Conservation (phyloP, 306 rosid species). For the Potentilla sterilis region DNA sequence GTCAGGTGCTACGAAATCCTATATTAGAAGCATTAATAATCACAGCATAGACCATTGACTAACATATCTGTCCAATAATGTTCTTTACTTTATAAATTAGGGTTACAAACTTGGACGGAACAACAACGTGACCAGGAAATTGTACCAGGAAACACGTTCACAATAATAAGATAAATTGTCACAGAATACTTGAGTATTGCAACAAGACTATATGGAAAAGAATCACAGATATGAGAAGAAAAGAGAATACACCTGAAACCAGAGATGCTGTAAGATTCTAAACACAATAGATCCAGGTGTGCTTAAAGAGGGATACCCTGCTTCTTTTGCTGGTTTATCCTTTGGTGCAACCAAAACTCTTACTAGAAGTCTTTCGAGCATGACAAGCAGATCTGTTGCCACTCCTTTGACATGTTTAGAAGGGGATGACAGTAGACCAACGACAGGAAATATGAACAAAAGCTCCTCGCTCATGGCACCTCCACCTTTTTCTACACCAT, state of each 20-base stretch:
- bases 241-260: slow-evolving; percentile 64
- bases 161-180: not conserved
- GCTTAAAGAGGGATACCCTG: slow-evolving; percentile 46
- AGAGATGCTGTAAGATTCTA: slow-evolving; percentile 61
- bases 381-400: slow-evolving; percentile 64
- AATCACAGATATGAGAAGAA: not conserved
- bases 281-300: slow-evolving; percentile 63
- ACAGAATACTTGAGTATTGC: not conserved
- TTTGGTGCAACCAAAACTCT: slow-evolving; percentile 34
- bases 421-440: slow-evolving; percentile 88
- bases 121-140: not conserved
- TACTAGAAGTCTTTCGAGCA: slow-evolving; percentile 62
- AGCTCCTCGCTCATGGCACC: slow-evolving; percentile 62
- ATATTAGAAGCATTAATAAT: not conserved
- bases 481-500: slow-evolving; percentile 34
- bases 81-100: not conserved
- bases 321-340: slow-evolving; percentile 38
- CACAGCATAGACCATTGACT: not conserved
- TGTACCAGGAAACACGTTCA: not conserved
- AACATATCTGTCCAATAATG: not conserved
- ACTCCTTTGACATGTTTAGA: slow-evolving; percentile 70
- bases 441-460: slow-evolving; percentile 70
- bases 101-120: not conserved
- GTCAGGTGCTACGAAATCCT: slow-evolving; percentile 22
- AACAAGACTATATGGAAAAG: not conserved